Evolutionary conservation across 495 filamentous ascomycete genomes (phyloP), one percentile per base, ranked within the genome.

Genomic region (Daldinia vernicosa): DNA sequence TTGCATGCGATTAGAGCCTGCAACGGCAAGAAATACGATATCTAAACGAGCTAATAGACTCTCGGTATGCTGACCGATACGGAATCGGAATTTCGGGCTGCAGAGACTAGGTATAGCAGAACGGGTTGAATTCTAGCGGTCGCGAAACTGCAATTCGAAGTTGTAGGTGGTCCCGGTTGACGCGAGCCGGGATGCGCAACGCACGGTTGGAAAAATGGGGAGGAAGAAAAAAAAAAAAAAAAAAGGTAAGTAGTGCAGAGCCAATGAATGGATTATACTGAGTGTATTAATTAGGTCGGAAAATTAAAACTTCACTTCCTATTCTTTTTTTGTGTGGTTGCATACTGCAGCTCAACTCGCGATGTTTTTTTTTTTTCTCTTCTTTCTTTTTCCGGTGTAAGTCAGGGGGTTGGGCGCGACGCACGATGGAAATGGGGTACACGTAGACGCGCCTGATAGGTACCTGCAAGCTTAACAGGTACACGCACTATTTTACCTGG

Each of bases 231-330:
- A 28, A 35, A 28, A 50, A 51, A 51, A 53, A 58, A 15, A 51
- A 58, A 27, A 70, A 35, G n/a, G 33, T 65, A 70, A 64, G 51
- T 61, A 30, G 55, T 66, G 60, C 50, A 62, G 39, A 19, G 50
- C 54, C 63, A 71, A 71, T 71, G 69, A 71, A 71, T 71, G 69
- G 69, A 66, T 71, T 71, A 71, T 71, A 66, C 63, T 65, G 53
- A 43, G 8, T 53, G 28, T 53, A 30, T 53, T 63, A 66, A 52
- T 52, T 62, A 66, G 24, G 51, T 33, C 28, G 57, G 35, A 62
- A 57, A 56, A 66, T 71, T 66, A 71, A 60, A 54, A 53, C n/a
- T 30, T 67, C 33, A 24, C 7, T 39, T 59, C 45, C 43, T 51
- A 37, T 32, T 6, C 6, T 28, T 24, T 37, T 11, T 52, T 52